Percentiles rank a stretch among this genome's conserved stretches.
Conservation (phyloP, 805 yeast genomes). For the Monosporozyma servazzii region DNA sequence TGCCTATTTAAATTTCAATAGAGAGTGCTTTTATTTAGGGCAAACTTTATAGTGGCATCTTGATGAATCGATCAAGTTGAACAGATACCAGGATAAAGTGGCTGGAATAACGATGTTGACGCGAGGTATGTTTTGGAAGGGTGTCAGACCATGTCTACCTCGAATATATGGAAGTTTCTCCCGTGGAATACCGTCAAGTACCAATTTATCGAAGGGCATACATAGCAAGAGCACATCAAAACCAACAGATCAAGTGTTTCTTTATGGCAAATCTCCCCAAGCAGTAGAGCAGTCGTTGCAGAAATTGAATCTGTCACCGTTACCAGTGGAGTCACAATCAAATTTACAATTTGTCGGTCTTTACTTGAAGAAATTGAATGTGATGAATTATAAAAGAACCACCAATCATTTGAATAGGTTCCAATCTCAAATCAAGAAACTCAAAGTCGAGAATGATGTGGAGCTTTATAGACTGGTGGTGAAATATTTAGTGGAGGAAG, state of each 20-base stretch:
- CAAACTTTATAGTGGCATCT: not conserved
- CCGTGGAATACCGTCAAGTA: not conserved
- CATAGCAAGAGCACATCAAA: not conserved
- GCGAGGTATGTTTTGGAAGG: not conserved
- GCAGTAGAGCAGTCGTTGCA: constrained; percentile 4
- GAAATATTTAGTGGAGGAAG: constrained; percentile 17
- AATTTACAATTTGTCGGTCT: constrained; percentile 8
- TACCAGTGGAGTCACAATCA: not conserved
- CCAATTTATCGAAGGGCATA: not conserved
- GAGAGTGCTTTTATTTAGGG: not conserved
- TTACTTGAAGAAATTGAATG: constrained; percentile 18
- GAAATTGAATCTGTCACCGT: constrained; percentile 7
- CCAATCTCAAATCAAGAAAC: constrained; percentile 3
- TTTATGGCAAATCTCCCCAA: constrained; percentile 2
- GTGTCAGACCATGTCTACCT: not conserved
- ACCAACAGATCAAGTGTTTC: not conserved
- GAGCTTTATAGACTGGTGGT: constrained; percentile 11
- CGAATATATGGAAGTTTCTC: not conserved
- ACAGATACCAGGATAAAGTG: too few relatives aligned
- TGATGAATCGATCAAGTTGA: too few relatives aligned
- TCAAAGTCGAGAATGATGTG: not conserved
- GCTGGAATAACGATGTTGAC: not conserved
- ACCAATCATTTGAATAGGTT: constrained; percentile 14
- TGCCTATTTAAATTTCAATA: not conserved
- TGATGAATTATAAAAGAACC: constrained; percentile 18